These are phyloP conservation scores for Fusarium clavum DNA, from an alignment of 2,329 filamentous ascomycete species.

Conservation along the genomic window DNA sequence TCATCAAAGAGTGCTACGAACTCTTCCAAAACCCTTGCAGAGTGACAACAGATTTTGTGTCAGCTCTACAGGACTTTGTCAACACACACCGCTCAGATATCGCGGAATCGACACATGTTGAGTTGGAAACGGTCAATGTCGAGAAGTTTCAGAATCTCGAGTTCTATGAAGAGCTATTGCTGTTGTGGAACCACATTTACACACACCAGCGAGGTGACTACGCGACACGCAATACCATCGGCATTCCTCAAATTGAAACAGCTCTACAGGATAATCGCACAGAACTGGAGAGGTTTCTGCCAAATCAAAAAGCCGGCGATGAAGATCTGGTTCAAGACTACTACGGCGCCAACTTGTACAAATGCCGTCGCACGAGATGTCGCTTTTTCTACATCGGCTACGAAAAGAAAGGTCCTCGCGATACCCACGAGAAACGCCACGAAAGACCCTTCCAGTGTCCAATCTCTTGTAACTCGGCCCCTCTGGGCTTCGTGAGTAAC, in stretches of 20 bases:
- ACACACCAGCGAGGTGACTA: conserved; percentile 18
- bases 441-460: conserved; percentile 4
- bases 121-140: rapidly evolving
- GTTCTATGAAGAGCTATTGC: neutral
- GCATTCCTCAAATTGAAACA: neutral
- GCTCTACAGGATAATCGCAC: neutral
- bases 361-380: neutral
- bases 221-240: neutral
- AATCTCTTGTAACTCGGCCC: neutral
- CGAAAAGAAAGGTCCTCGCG: rapidly evolving
- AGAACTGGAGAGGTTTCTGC: neutral
- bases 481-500: neutral
- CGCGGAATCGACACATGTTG: rapidly evolving
- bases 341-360: neutral
- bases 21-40: neutral
- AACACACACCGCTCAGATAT: neutral
- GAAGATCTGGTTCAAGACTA: neutral
- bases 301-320: neutral
- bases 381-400: conserved; percentile 14
- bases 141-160: rapidly evolving
- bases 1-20: neutral
- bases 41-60: rapidly evolving
- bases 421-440: neutral
- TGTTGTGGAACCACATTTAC: conserved; percentile 15
- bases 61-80: neutral